A percentile compares a stretch with the other conserved stretches of the same genome.
Conservation (phyloP, 495 filamentous ascomycete species). For the Chaetomidium leptoderma region DNA sequence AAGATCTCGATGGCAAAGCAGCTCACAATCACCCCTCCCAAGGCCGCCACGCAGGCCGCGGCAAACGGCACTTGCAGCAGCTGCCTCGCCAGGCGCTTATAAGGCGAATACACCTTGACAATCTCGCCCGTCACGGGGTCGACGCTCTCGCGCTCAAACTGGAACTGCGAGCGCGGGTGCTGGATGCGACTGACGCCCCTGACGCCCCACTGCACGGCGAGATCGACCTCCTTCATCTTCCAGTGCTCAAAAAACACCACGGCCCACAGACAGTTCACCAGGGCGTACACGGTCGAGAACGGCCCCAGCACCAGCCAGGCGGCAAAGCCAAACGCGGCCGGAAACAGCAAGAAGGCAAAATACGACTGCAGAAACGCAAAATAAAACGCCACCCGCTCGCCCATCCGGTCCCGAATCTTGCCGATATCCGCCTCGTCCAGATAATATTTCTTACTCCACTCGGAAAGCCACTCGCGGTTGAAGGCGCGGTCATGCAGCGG, state of each 20-base stretch:
- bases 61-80: conserved; percentile 88
- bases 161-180: conserved; percentile 69
- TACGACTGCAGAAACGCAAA: conserved; percentile 95
- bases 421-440: conserved; percentile 73
- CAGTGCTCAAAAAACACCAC: conserved; percentile 93
- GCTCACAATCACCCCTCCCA: conserved; percentile 77
- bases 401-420: conserved; percentile 81
- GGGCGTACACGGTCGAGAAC: conserved; percentile 78
- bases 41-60: conserved; percentile 57
- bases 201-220: conserved; percentile 89
- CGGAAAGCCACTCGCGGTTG: conserved; percentile 85
- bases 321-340: conserved; percentile 74
- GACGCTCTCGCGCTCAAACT: conserved; percentile 64
- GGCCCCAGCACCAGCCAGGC: conserved; percentile 79
- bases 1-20: conserved; percentile 97
- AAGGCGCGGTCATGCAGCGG: conserved; percentile 83
- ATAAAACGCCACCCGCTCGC: conserved; percentile 94
- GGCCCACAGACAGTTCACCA: conserved; percentile 81
- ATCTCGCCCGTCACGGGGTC: conserved; percentile 86
- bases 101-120: conserved; percentile 69
- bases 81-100: conserved; percentile 73
- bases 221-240: conserved; percentile 89
- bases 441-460: conserved; percentile 79
- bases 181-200: conserved; percentile 81
- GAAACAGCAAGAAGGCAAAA: conserved; percentile 78